Evolutionary conservation across 1,139 yeast species (phyloP), one percentile per base, ranked within the genome.

Genomic region (Petasospora rhodanensis): DNA sequence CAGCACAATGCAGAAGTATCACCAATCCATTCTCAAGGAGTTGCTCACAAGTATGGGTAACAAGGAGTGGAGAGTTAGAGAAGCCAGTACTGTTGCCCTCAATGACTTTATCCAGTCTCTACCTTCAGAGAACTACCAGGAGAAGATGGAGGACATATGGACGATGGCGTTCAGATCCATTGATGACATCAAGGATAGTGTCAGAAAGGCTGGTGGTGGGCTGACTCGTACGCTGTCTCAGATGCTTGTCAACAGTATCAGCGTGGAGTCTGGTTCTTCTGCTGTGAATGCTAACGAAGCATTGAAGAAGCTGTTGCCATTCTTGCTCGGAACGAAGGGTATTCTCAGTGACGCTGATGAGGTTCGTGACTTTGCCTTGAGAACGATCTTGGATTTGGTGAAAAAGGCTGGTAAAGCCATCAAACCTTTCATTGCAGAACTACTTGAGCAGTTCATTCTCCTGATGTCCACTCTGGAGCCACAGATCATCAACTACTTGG

Each of bases 141-240:
- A 56, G 7, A 54, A 63, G 13, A 55, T 85, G 35, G 82, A 82
- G 39, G 76, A 75, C 6, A 76, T 91, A 21, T 89, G 96, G 97
- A 68, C 71, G 6, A 79, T 84, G 84, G 78, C 93, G 35, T 89
- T 91, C 62, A 71, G 98, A 51, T 75, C 76, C 0, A 76, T 89
- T 73, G 98, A 91, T 59, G 98, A 91, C 61, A 86, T 91, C 39
- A 91, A 91, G 54, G 96, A 86, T 31, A 84, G 94, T 60, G 97
- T 91, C 5, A 69, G 97, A 31, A 74, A 74, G 37, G 94, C 86
- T 34, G 97, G 95, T 9, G 60, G 70, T 32, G 73, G 69, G 28
- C 64, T 91, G 21, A 78, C 95, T 0, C 73, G 79, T 43, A 68
- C 73, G 6, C 64, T 91, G 24, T 77, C 95, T 0, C 70, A 77